Conservation (phyloP, 805 yeast species). For the Maudiozyma bulderi region DNA sequence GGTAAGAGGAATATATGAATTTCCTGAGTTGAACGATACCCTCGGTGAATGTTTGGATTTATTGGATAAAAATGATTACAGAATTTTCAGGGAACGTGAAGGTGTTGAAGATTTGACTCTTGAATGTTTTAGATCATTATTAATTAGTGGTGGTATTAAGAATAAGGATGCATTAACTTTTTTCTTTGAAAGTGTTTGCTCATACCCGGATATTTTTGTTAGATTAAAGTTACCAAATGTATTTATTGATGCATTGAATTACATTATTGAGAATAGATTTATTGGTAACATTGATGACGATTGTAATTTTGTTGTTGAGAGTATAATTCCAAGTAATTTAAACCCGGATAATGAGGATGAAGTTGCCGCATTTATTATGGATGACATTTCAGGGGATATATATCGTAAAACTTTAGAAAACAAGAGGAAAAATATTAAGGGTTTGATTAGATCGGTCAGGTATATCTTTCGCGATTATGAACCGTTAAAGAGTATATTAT, state of each 20-base stretch:
- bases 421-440: conserved; percentile 21
- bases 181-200: conserved; percentile 45
- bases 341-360: conserved; percentile 15
- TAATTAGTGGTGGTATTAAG: conserved; percentile 68
- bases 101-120: conserved; percentile 43
- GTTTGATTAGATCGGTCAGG: conserved; percentile 19
- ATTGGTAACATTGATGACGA: conserved; percentile 59
- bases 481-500: conserved; percentile 50
- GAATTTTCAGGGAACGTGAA: conserved; percentile 15
- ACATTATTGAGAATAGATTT: conserved; percentile 57
- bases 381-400: conserved; percentile 7
- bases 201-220: conserved; percentile 47
- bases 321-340: conserved; percentile 16
- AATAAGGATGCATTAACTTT: conserved; percentile 52
- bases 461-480: conserved; percentile 31
- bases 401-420: conserved; percentile 16
- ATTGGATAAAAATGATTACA: conserved; percentile 2
- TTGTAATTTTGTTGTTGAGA: conserved; percentile 31
- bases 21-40: conserved; percentile 41
- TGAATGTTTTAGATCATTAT: conserved; percentile 59
- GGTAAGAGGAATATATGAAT: conserved; percentile 40
- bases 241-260: conserved; percentile 47
- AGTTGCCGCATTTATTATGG: conserved; percentile 5
- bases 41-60: conserved; percentile 41
- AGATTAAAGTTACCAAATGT: conserved; percentile 39